Base-by-base conservation (phyloP, 2,329 filamentous ascomycete genomes). In the Beauveria sp. region DNA sequence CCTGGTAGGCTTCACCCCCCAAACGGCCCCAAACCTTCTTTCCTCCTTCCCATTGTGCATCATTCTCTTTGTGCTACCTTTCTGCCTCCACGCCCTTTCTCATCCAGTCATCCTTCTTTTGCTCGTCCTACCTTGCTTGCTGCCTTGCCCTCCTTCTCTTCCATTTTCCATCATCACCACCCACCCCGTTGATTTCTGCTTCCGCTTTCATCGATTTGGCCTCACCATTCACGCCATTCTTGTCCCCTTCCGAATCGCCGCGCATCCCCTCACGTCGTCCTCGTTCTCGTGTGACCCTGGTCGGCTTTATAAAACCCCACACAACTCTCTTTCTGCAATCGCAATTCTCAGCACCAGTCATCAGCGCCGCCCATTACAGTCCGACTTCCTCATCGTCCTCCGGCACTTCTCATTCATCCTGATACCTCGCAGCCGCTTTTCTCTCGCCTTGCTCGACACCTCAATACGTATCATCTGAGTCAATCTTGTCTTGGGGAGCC, bases 201-300 rank as follows among this genome's bases (percentile, higher is more conserved):
- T 12, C 16, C 40, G 28, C 22, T 34, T 34, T 22, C 38, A 43
- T 55, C 52, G 20, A 34, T 26, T 43, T 12, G 9, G 20, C 18
- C 28, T 31, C 52, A 40, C 18, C 53, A 31, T 55, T 55, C 24
- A 45, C 40, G 38, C 26, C 18, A 8, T 43, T n/a, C 1, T 22
- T 31, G 26, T 9, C 38, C 38, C 14, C n/a, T 31, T 22, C 42
- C 52, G 52, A 56, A 45, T 24, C 40, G 26, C 34, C n/a, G 40
- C 18, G 16, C 12, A 46, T 9, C 42, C 42, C 12, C 48, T 38
- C 34, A 5, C 16, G n/a, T n/a, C 48, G 7, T 18, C 26, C 48
- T 31, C 48, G n/a, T 50, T 22, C 45, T 58, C 55, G 46, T 58
- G 55, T 50, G 55, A 58, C 55, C 45, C 38, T 22, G 45, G 55